Evolutionary conservation across 2,329 filamentous ascomycete genomes (phyloP).

Genomic region (Ascochyta koolunga): DNA sequence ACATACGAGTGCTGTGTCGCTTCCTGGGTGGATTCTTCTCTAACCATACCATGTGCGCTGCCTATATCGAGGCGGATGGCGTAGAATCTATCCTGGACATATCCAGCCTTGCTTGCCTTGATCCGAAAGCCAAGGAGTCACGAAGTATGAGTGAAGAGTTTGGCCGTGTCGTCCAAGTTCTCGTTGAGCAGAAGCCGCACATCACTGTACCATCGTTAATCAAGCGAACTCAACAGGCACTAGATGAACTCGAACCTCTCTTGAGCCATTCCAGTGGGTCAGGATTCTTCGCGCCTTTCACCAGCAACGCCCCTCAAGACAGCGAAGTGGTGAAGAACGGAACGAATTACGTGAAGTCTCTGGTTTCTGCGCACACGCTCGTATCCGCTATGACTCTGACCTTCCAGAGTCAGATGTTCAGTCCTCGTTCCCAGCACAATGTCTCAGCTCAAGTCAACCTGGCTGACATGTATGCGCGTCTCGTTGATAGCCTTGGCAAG

Average conservation of each 20-base stretch:
- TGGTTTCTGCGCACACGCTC: constrained; percentile 78
- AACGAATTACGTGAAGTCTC: constrained; percentile 77
- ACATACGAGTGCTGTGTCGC: constrained; percentile 75
- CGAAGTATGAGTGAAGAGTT: constrained; percentile 70
- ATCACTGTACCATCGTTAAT: constrained; percentile 82
- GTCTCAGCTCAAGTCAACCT: constrained; percentile 80
- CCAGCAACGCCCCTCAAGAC: constrained; percentile 33
- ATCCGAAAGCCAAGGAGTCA: constrained; percentile 70
- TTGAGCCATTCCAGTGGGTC: constrained; percentile 57
- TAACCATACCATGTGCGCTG: constrained; percentile 73
- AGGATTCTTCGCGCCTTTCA: constrained; percentile 75
- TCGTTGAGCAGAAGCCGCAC: constrained; percentile 81
- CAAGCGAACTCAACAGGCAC: constrained; percentile 71
- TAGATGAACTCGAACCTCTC: constrained; percentile 72
- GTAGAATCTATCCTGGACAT: constrained; percentile 85
- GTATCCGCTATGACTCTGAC: constrained; percentile 76
- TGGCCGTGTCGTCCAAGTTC: constrained; percentile 73
- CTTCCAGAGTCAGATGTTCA: constrained; percentile 69
- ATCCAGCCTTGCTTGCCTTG: constrained; percentile 79
- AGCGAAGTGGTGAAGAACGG: constrained; percentile 61
- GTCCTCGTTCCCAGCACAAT: constrained; percentile 66
- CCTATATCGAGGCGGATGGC: constrained; percentile 79
- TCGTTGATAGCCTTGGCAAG: constrained; percentile 77
- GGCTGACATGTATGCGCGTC: constrained; percentile 78
- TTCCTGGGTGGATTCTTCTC: constrained; percentile 81